These are phyloP conservation scores for Beauveria sp. DNA, from an alignment of 2,329 filamentous ascomycete genomes.

Conservation along the genomic window DNA sequence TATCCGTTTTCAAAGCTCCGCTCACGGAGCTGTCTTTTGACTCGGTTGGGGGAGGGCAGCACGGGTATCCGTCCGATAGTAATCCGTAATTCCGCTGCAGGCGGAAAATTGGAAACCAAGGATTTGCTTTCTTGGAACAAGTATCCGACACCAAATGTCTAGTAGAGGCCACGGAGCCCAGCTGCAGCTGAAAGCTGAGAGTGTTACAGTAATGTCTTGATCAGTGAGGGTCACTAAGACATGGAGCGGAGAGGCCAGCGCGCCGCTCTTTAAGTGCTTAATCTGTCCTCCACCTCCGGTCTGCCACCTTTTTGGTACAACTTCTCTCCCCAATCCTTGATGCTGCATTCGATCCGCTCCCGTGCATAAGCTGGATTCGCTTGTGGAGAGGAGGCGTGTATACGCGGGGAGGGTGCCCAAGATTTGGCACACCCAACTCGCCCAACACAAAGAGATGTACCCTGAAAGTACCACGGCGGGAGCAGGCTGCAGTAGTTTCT, in stretches of 20 bases:
- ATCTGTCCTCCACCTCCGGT: background rate
- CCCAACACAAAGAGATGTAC: background rate
- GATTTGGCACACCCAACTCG: background rate
- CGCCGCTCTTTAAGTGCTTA: background rate
- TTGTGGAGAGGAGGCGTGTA: background rate
- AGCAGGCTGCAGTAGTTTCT: background rate
- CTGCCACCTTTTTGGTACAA: background rate
- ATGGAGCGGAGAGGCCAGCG: background rate
- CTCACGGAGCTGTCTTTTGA: background rate
- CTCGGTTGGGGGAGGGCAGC: background rate
- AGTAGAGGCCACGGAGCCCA: too few relatives aligned
- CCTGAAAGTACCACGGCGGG: background rate
- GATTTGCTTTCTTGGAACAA: background rate
- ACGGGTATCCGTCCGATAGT: background rate
- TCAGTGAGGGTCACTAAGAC: background rate
- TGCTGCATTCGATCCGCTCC: background rate
- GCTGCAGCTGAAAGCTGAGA: background rate
- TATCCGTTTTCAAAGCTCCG: background rate
- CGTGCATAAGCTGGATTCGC: background rate
- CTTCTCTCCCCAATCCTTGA: background rate
- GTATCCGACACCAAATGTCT: background rate
- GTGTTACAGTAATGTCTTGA: background rate
- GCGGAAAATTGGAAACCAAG: background rate
- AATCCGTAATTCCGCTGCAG: too few relatives aligned
- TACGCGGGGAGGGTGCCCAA: background rate